Evolutionary conservation across 352 stramenopile species (phyloP).

Genomic region (Phytophthora litchii): DNA sequence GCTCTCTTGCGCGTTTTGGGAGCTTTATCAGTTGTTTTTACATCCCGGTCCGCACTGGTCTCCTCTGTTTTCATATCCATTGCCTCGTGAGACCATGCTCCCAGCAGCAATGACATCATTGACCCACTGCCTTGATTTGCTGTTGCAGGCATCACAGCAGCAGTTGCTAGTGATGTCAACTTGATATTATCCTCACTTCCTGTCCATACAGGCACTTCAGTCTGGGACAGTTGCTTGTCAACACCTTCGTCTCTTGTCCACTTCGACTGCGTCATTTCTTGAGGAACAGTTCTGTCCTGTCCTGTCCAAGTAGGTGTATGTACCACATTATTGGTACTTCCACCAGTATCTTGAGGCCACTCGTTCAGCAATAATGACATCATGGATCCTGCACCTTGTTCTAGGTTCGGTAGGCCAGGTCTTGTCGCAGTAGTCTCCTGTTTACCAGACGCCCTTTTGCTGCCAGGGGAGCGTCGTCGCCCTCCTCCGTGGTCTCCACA

Average conservation of each 20-base stretch:
- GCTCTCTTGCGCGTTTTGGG: constrained; percentile 11
- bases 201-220: background rate
- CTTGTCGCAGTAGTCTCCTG: background rate
- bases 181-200: background rate
- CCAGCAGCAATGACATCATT: constrained; percentile 30
- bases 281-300: background rate
- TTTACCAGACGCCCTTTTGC: background rate
- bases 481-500: constrained; percentile 29
- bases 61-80: constrained; percentile 1
- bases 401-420: background rate
- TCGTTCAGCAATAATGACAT: constrained; percentile 26
- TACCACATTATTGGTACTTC: background rate
- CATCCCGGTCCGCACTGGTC: background rate
- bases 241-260: background rate
- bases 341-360: constrained; percentile 4
- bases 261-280: too few species aligned
- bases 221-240: background rate
- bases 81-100: constrained; percentile 7
- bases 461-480: background rate
- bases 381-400: constrained; percentile 13
- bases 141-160: background rate
- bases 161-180: background rate
- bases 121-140: constrained; percentile 8
- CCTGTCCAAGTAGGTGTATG: background rate
- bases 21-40: background rate